Conservation (phyloP, 495 filamentous ascomycete species). For the Aspergillus steynii region DNA sequence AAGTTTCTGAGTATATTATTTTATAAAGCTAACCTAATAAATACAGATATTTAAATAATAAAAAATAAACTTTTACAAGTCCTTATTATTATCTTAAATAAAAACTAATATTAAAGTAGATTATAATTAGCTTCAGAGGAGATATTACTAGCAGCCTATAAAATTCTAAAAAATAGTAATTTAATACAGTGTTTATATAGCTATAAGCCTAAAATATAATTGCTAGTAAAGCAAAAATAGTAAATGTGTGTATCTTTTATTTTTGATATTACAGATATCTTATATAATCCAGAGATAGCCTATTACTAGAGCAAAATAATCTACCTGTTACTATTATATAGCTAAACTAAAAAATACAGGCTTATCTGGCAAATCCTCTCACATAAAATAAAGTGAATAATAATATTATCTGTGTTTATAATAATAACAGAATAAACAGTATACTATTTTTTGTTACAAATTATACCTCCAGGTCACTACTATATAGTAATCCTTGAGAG, state of each 20-base stretch:
- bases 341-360: neutral
- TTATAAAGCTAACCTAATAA: neutral
- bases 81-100: neutral
- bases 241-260: neutral
- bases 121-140: neutral
- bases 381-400: constrained; percentile 1
- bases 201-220: neutral
- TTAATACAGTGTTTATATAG: neutral
- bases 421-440: neutral
- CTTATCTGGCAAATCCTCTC: neutral
- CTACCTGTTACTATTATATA: neutral
- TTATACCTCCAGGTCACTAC: neutral
- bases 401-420: neutral
- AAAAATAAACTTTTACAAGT: neutral
- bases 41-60: neutral
- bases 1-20: neutral
- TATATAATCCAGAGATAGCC: neutral
- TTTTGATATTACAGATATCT: neutral
- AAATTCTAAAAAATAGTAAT: neutral
- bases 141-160: neutral
- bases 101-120: neutral
- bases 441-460: neutral
- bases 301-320: neutral
- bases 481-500: neutral
- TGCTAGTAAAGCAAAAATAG: neutral